phyloP scores from a whole-genome alignment of 306 rosid species.

The Morella rubra region DNA sequence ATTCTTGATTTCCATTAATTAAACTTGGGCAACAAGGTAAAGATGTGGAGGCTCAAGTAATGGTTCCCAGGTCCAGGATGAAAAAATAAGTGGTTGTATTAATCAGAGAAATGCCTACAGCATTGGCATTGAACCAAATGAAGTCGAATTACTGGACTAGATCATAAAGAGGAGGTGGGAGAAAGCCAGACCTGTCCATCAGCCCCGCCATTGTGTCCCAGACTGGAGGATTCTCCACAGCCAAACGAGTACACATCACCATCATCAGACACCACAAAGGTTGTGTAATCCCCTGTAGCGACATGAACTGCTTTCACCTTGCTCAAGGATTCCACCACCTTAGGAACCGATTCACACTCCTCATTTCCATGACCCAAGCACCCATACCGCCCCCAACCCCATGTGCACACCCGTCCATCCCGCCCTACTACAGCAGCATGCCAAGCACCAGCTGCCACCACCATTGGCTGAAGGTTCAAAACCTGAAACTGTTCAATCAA shows the following conservation, averaged over 20 bases:
- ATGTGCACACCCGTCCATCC: constrained; percentile 94
- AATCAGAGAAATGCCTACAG: not conserved
- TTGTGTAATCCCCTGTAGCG: constrained; percentile 95
- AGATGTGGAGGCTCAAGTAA: not conserved
- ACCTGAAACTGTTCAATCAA: constrained; percentile 65
- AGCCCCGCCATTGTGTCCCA: constrained; percentile 61
- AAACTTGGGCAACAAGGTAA: not conserved
- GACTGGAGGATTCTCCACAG: constrained; percentile 93
- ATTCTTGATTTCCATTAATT: not conserved
- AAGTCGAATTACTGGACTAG: constrained; percentile 4
- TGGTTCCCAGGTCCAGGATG: not conserved
- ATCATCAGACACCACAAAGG: constrained; percentile 74
- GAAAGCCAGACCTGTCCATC: constrained; percentile 65
- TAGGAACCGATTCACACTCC: constrained; percentile 82
- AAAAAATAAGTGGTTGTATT: not conserved
- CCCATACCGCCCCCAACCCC: constrained; percentile 99
- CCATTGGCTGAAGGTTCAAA: constrained; percentile 81
- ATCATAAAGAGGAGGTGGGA: constrained; percentile 14
- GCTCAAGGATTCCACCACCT: constrained; percentile 76
- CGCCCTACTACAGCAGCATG: constrained; percentile 96
- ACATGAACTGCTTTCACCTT: constrained; percentile 78
- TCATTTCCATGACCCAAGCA: constrained; percentile 96
- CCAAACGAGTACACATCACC: constrained; percentile 95
- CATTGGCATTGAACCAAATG: not conserved
- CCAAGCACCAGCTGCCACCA: constrained; percentile 97